Conservation (phyloP, 768 basidiomycete genomes). For the Xerocomellus intermedius region DNA sequence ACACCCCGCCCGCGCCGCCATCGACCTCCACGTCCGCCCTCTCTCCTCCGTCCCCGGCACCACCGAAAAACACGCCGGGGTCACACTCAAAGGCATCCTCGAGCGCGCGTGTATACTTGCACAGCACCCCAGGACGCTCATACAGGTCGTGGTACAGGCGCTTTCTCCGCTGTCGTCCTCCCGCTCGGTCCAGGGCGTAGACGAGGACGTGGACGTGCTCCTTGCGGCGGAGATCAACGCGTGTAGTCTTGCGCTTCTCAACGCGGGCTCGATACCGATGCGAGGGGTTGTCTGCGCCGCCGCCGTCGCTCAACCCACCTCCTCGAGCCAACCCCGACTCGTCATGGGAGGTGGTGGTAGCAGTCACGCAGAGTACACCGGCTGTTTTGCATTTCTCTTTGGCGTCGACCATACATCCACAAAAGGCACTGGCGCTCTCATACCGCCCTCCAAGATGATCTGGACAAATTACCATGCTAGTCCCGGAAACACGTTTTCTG, state of each 20-base stretch:
- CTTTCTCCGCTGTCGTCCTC: slow-evolving; percentile 29
- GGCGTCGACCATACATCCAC: slow-evolving; percentile 8
- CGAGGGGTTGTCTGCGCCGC: slow-evolving; percentile 72
- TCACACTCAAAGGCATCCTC: slow-evolving; percentile 54
- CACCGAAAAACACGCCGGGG: slow-evolving; percentile 57
- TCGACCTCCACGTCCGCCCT: slow-evolving; percentile 74
- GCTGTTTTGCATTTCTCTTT: slow-evolving; percentile 71
- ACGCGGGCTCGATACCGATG: slow-evolving; percentile 71
- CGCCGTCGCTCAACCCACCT: slow-evolving; percentile 43
- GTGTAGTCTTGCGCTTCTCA: slow-evolving; percentile 63
- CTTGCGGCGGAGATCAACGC: slow-evolving; percentile 72
- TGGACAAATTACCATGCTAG: slow-evolving; percentile 24
- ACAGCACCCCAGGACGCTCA: slow-evolving; percentile 66
- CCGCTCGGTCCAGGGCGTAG: neutral
- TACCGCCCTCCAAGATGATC: slow-evolving; percentile 29
- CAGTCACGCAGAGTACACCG: slow-evolving; percentile 41
- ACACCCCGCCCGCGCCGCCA: slow-evolving; percentile 66
- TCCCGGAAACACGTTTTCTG: slow-evolving; percentile 34
- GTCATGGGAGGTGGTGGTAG: slow-evolving; percentile 42
- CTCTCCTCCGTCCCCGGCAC: slow-evolving; percentile 68
- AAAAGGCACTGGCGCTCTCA: neutral
- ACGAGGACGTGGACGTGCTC: slow-evolving; percentile 36
- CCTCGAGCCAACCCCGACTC: slow-evolving; percentile 25
- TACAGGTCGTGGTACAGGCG: slow-evolving; percentile 77
- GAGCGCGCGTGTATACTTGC: slow-evolving; percentile 63